phyloP scores from a whole-genome alignment of 1,284 basidiomycete genomes.

The Malassezia equina region DNA sequence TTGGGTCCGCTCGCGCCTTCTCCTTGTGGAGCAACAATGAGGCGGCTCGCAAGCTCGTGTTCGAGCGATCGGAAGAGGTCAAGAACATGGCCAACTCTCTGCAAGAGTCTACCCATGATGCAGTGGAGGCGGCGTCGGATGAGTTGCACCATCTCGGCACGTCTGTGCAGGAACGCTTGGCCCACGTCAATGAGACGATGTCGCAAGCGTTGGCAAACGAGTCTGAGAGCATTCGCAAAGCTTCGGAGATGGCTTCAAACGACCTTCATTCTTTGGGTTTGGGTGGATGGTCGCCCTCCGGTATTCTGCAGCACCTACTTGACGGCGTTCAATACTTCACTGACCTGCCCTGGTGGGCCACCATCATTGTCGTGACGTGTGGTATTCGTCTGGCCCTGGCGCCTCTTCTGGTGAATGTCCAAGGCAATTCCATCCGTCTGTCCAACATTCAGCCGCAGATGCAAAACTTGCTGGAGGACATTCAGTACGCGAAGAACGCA shows the following conservation, averaged over 20 bases:
- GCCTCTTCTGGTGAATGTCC: conserved; percentile 60
- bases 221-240: neutral
- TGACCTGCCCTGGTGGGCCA: conserved; percentile 50
- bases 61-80: neutral
- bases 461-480: conserved; percentile 54
- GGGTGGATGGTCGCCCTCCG: conserved; percentile 51
- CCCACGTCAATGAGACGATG: conserved; percentile 1
- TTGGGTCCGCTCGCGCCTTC: conserved; percentile 1
- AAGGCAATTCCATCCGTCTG: conserved; percentile 63
- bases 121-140: neutral
- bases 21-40: conserved; percentile 14
- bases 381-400: conserved; percentile 62
- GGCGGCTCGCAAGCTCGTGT: neutral
- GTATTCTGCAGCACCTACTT: conserved; percentile 58
- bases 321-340: conserved; percentile 65
- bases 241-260: conserved; percentile 6
- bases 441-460: conserved; percentile 59
- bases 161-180: conserved; percentile 10
- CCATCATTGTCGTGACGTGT: conserved; percentile 62
- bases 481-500: conserved; percentile 51
- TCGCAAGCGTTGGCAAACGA: neutral
- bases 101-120: neutral
- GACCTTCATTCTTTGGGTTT: conserved; percentile 70
- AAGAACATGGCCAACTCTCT: neutral
- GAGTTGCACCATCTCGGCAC: neutral